Evolutionary conservation across 139 green algal species (phyloP).

Genomic region (Tetradesmus obliquus): DNA sequence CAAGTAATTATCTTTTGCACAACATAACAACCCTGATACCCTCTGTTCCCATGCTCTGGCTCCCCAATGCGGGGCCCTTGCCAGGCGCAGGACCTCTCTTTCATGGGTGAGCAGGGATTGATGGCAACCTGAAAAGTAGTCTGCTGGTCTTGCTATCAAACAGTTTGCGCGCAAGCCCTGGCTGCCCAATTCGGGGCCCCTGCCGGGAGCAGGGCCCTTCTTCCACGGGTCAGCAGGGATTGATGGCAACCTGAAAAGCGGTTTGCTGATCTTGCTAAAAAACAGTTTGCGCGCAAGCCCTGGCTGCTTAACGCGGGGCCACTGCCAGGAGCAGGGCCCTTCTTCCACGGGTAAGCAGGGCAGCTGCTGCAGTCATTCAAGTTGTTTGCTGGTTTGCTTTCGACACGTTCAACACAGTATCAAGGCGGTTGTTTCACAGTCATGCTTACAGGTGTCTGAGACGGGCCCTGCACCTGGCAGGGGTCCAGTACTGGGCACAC

Average conservation of each 20-base stretch:
- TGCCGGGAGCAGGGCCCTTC: neutral
- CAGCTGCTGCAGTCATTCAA: too few relatives aligned
- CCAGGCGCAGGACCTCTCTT: neutral
- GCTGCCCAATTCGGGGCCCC: constrained; percentile 29
- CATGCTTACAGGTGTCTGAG: too few relatives aligned
- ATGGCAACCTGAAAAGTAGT: neutral
- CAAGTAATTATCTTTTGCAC: too few relatives aligned
- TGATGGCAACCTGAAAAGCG: neutral
- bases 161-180: neutral
- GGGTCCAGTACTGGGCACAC: too few relatives aligned
- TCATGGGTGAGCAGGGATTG: neutral
- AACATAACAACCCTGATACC: too few relatives aligned
- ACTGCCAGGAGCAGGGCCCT: neutral
- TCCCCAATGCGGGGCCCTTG: neutral
- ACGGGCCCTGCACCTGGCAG: too few relatives aligned
- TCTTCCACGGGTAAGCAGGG: constrained; percentile 28
- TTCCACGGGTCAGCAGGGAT: constrained; percentile 18
- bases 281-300: neutral
- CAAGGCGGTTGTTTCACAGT: too few relatives aligned
- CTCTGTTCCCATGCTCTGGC: neutral
- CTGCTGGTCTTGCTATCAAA: too few relatives aligned
- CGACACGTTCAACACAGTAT: too few relatives aligned
- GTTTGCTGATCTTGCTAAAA: too few relatives aligned
- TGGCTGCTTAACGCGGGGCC: constrained; percentile 37
- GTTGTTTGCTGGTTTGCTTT: too few relatives aligned